These are phyloP conservation scores for Rhodomyrtus psidioides DNA, from an alignment of 441 rosid species.

Conservation along the genomic window DNA sequence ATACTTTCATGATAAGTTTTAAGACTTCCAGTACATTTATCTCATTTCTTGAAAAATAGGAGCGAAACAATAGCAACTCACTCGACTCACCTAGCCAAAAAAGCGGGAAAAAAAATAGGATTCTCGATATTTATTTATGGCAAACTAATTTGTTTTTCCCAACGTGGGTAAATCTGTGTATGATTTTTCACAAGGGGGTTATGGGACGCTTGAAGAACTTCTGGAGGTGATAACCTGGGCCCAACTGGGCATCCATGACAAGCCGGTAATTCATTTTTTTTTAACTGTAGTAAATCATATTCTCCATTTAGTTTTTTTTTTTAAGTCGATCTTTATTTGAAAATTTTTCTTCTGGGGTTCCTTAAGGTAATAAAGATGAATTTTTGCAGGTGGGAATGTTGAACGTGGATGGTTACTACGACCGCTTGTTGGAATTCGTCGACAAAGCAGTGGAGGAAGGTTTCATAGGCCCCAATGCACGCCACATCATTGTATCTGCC, in stretches of 20 bases:
- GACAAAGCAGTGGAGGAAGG: conserved; percentile 98
- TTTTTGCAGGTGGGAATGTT: conserved; percentile 73
- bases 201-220: conserved; percentile 95
- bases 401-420: conserved; percentile 94
- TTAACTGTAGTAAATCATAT: neutral
- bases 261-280: conserved; percentile 46
- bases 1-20: too few species aligned
- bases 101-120: fast-evolving
- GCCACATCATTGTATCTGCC: conserved; percentile 82
- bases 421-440: conserved; percentile 70
- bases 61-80: neutral
- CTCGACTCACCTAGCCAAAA: neutral
- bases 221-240: conserved; percentile 98
- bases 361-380: neutral
- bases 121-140: neutral
- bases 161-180: neutral
- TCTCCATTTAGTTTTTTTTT: neutral
- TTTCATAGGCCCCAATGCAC: conserved; percentile 68
- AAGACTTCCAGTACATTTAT: too few species aligned
- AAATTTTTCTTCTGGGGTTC: neutral
- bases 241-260: conserved; percentile 94
- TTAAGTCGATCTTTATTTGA: neutral
- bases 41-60: neutral
- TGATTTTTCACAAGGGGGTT: conserved; percentile 51
- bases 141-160: neutral